phyloP scores from a whole-genome alignment of 192 early-diverging fungal genomes.

The Haplosporangium gracile region DNA sequence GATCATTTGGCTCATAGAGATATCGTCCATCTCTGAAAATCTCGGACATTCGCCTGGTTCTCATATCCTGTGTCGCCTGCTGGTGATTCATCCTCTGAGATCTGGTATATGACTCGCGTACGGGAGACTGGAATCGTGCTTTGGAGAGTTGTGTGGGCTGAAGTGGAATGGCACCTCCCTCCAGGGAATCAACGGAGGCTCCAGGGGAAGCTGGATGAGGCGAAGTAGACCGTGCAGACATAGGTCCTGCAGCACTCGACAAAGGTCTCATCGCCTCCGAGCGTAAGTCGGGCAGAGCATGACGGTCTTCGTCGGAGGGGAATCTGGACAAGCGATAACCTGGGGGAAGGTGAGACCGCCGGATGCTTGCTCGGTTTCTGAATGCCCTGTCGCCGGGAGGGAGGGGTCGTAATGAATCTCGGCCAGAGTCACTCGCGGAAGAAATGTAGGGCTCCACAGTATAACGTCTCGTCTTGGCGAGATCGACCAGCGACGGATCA shows the following conservation, averaged over 20 bases:
- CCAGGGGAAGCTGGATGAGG: conserved; percentile 25
- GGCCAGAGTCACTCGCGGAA: conserved; percentile 15
- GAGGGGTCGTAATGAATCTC: background rate
- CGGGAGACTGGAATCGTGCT: conserved; percentile 18
- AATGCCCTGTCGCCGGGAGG: conserved; percentile 11
- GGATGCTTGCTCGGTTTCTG: conserved; percentile 10
- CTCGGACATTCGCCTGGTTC: conserved; percentile 47
- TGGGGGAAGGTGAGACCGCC: conserved; percentile 22
- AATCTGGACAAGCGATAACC: conserved; percentile 19
- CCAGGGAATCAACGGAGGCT: conserved; percentile 23
- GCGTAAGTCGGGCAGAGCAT: conserved; percentile 1
- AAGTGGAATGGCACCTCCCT: conserved; percentile 30
- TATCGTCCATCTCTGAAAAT: conserved; percentile 51
- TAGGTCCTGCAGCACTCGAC: conserved; percentile 24
- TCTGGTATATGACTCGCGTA: conserved; percentile 37
- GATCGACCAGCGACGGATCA: background rate
- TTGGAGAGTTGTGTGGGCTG: conserved; percentile 43
- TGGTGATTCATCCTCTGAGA: conserved; percentile 47
- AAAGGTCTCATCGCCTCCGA: conserved; percentile 26
- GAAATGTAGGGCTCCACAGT: conserved; percentile 46
- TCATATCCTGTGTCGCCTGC: conserved; percentile 19
- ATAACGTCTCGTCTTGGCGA: conserved; percentile 29
- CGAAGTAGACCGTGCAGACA: conserved; percentile 30
- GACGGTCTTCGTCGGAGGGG: conserved; percentile 13
- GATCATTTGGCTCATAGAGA: conserved; percentile 23